Evolutionary conservation across 1,139 yeast genomes (phyloP).

Genomic region (Pichia cactophila): DNA sequence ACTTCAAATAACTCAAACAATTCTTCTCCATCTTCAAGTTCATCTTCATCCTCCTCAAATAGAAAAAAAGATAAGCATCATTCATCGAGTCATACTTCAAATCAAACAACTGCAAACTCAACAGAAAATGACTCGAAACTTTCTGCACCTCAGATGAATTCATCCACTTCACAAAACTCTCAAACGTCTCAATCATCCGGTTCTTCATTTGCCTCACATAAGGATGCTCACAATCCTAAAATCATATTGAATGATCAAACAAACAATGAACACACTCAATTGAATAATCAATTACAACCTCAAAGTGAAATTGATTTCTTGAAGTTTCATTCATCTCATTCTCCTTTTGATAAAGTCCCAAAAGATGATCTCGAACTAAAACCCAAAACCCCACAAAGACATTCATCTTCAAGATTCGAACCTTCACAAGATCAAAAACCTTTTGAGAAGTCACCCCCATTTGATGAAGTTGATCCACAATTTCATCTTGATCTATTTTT

Average conservation of each 20-base stretch:
- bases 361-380: slow-evolving; percentile 47
- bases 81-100: neutral
- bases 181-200: slow-evolving; percentile 13
- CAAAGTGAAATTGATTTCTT: slow-evolving; percentile 22
- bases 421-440: slow-evolving; percentile 65
- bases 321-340: slow-evolving; percentile 24
- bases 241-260: neutral
- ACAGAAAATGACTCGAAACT: neutral
- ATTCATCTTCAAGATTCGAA: slow-evolving; percentile 88
- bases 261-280: neutral
- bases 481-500: slow-evolving; percentile 77
- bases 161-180: neutral
- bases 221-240: neutral
- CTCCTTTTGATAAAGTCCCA: slow-evolving; percentile 29
- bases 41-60: neutral
- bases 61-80: neutral
- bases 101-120: neutral
- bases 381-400: slow-evolving; percentile 71
- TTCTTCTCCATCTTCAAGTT: neutral
- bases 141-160: neutral
- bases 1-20: neutral
- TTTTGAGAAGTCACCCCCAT: slow-evolving; percentile 74
- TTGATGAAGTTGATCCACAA: slow-evolving; percentile 84
- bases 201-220: slow-evolving; percentile 1
- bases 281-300: slow-evolving; percentile 9